Conservation (phyloP, 1,284 basidiomycete genomes). For the Coniferiporia weirii region DNA sequence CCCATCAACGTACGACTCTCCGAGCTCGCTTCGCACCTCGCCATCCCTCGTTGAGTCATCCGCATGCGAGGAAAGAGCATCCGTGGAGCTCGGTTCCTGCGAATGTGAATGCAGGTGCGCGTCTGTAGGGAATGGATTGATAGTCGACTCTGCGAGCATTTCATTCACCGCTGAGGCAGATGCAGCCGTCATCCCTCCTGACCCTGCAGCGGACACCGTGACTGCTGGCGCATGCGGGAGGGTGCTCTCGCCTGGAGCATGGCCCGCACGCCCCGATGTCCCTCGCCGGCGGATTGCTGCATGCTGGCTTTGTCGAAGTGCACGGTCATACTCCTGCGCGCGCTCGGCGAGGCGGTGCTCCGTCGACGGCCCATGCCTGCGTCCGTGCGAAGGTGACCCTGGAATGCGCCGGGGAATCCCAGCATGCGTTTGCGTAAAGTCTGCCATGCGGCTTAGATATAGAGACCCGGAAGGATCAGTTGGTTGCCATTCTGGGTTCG, state of each 20-base stretch:
- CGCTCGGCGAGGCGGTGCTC: conserved; percentile 43
- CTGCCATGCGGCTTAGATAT: conserved; percentile 79
- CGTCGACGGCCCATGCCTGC: conserved; percentile 16
- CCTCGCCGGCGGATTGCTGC: conserved; percentile 41
- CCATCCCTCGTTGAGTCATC: conserved; percentile 48
- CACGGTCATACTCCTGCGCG: conserved; percentile 67
- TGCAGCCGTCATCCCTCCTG: neutral
- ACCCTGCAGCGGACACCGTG: neutral
- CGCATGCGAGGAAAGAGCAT: conserved; percentile 29
- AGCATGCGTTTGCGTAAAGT: conserved; percentile 44
- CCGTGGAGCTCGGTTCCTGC: conserved; percentile 19
- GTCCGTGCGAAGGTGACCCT: conserved; percentile 21
- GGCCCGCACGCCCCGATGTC: conserved; percentile 24
- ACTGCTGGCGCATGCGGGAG: conserved; percentile 2
- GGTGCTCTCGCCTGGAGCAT: conserved; percentile 20
- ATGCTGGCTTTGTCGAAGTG: conserved; percentile 63
- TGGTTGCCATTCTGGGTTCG: conserved; percentile 93
- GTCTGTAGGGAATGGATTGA: conserved; percentile 18
- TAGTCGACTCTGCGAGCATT: conserved; percentile 4
- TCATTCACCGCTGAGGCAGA: neutral
- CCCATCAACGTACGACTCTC: conserved; percentile 71
- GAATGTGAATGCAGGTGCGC: conserved; percentile 18
- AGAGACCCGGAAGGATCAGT: conserved; percentile 80
- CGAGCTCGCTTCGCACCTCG: conserved; percentile 54
- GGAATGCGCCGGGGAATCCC: conserved; percentile 20